A percentile compares a stretch with the other conserved stretches of the same genome.
Conservation (phyloP, 2,329 filamentous ascomycete genomes). For the Neodidymelliopsis sp. region DNA sequence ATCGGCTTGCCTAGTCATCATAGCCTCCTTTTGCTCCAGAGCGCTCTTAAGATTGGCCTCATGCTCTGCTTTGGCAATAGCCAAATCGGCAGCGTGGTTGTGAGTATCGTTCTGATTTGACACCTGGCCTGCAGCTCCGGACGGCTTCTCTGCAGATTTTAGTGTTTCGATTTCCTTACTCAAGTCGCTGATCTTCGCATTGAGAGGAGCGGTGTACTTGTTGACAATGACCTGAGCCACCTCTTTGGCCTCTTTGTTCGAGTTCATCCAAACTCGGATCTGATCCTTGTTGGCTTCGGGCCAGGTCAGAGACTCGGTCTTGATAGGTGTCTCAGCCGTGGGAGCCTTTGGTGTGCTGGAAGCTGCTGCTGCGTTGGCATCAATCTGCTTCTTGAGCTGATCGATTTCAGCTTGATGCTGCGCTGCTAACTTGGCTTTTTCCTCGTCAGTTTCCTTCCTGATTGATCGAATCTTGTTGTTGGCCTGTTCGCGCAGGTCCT, state of each 20-base stretch:
- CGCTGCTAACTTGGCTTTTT: constrained; percentile 53
- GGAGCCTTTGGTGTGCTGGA: constrained; percentile 7
- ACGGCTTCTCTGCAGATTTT: constrained; percentile 5
- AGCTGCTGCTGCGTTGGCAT: neutral
- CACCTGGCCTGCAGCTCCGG: neutral
- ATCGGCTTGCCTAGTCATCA: constrained; percentile 66
- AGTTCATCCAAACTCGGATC: constrained; percentile 13
- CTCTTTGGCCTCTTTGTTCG: constrained; percentile 17
- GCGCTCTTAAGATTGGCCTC: constrained; percentile 48
- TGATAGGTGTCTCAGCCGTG: constrained; percentile 14
- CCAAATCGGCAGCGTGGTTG: constrained; percentile 27
- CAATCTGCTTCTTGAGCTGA: constrained; percentile 36
- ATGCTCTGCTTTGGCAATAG: constrained; percentile 44
- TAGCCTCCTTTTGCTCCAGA: constrained; percentile 51
- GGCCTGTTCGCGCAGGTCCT: constrained; percentile 58
- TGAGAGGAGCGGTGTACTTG: constrained; percentile 19
- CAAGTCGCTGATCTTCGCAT: constrained; percentile 14
- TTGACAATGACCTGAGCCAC: constrained; percentile 9
- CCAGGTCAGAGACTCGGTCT: constrained; percentile 14
- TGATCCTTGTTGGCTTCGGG: constrained; percentile 13
- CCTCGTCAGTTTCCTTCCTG: constrained; percentile 35
- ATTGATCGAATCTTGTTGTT: constrained; percentile 70
- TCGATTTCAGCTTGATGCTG: constrained; percentile 49
- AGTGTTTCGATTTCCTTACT: constrained; percentile 9
- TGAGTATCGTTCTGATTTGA: constrained; percentile 12